Evolutionary conservation across 2,329 filamentous ascomycete genomes (phyloP).

Genomic region (Colletotrichum sp.): DNA sequence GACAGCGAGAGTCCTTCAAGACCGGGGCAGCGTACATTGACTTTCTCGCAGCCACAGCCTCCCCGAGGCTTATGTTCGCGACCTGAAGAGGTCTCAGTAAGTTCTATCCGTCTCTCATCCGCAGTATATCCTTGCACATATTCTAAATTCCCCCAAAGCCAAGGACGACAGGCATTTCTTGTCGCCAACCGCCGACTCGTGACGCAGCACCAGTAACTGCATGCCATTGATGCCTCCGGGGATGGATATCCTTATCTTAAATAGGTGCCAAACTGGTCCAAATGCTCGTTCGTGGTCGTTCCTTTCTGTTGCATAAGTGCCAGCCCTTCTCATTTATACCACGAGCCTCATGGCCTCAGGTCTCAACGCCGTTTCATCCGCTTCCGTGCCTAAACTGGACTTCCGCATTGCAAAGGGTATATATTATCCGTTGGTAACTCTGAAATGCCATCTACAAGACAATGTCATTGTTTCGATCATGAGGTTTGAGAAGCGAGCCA

Average conservation of each 20-base stretch:
- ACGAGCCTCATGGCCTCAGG: neutral
- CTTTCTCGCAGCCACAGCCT: neutral
- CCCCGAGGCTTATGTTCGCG: neutral
- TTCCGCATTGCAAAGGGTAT: neutral
- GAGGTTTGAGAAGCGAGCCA: neutral
- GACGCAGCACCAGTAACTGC: too few relatives aligned
- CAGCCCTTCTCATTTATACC: neutral
- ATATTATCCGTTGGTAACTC: neutral
- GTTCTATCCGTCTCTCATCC: neutral
- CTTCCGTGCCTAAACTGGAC: neutral
- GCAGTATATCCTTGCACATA: neutral
- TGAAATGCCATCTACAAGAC: neutral
- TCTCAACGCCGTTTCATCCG: neutral
- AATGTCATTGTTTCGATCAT: too few relatives aligned
- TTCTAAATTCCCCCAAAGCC: fast-evolving
- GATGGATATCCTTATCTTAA: neutral
- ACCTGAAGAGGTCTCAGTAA: too few relatives aligned
- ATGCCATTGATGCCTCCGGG: too few relatives aligned
- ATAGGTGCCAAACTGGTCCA: too few relatives aligned
- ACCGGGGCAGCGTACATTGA: neutral
- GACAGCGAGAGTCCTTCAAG: neutral
- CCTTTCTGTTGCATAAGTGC: neutral
- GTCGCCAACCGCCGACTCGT: neutral
- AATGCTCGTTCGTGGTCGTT: too few relatives aligned
- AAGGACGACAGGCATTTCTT: neutral